Conservation (phyloP, 345 rosid genomes). For the Gossypium sturtianum region DNA sequence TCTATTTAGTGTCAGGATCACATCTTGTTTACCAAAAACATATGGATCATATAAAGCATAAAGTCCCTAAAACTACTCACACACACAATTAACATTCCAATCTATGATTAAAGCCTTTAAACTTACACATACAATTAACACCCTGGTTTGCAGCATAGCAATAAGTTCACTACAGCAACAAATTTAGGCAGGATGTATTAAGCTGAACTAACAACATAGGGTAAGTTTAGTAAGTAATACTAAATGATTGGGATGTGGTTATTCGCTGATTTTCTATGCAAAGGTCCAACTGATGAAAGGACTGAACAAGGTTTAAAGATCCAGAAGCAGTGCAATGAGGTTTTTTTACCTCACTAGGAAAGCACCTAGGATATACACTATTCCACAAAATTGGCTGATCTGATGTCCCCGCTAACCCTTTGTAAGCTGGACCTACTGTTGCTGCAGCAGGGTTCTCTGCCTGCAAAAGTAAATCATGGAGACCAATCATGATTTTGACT, state of each 20-base stretch:
- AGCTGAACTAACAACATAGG: background rate
- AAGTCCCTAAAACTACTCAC: background rate
- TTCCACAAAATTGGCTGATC: conserved; percentile 51
- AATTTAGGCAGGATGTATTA: background rate
- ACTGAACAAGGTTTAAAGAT: background rate
- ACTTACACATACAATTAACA: background rate
- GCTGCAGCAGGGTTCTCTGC: conserved; percentile 36
- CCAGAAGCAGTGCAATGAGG: background rate
- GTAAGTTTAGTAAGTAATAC: background rate
- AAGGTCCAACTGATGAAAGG: background rate
- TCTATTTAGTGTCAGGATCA: background rate
- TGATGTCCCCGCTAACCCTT: conserved; percentile 44
- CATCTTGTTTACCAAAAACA: background rate
- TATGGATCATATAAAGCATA: no score
- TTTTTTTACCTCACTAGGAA: conserved; percentile 53
- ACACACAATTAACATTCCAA: background rate
- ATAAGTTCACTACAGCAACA: background rate
- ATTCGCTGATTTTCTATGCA: background rate
- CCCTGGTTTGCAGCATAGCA: background rate
- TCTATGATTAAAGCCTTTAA: background rate
- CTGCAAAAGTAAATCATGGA: conserved; percentile 29
- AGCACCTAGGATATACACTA: conserved; percentile 31
- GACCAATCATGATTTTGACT: conserved; percentile 1
- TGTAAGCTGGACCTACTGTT: conserved; percentile 31
- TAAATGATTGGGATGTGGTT: background rate